Base-by-base conservation (phyloP, 805 yeast genomes). In the Lipomyces orientalis region DNA sequence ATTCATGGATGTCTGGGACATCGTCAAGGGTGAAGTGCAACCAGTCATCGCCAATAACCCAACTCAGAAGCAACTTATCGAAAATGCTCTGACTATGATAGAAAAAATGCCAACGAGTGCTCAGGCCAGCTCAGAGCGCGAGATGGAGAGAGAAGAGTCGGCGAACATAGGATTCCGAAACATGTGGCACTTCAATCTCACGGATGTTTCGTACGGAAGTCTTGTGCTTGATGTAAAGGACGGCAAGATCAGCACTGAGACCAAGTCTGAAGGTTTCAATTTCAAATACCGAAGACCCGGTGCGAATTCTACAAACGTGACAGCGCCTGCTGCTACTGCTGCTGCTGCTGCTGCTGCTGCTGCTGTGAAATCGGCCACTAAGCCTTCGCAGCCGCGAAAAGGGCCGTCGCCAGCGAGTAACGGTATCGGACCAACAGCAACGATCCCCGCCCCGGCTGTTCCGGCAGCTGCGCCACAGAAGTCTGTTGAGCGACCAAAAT, bases 111-210 rank as follows among this genome's bases (percentile, higher is more conserved):
- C 80, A 19, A 54, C 65, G 8, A 59, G 62, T 9, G 64, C 68
- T 6, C 54, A 74, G 80, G 62, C 83, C 79, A 64, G 74, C 78
- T 71, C 81, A 82, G 37, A 79, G 78, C 58, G 79, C 83, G n/a
- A 73, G 78, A 31, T 79, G 84, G 75, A 81, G 80, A 66, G 86
- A 64, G 88, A 87, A 75, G 91, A 89, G 73, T 78, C 84, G 52
- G 86, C 87, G 71, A 86, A 87, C 75, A 81, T 85, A 16, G 86
- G 92, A 0, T 89, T 87, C 77, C 88, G 87, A 74, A 87, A 88
- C 73, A 82, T 88, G 65, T 90, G 96, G 96, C 91, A 90, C 76
- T 88, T 87, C 76, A 89, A 89, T 73, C 79, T 90, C 57, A 86
- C 92, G 73, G 94, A 90, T 75, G 82, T 82, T 35, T 77, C 81